These are phyloP conservation scores for Capniomyces stellatus DNA, from an alignment of 371 early-diverging fungal genomes.

Conservation along the genomic window DNA sequence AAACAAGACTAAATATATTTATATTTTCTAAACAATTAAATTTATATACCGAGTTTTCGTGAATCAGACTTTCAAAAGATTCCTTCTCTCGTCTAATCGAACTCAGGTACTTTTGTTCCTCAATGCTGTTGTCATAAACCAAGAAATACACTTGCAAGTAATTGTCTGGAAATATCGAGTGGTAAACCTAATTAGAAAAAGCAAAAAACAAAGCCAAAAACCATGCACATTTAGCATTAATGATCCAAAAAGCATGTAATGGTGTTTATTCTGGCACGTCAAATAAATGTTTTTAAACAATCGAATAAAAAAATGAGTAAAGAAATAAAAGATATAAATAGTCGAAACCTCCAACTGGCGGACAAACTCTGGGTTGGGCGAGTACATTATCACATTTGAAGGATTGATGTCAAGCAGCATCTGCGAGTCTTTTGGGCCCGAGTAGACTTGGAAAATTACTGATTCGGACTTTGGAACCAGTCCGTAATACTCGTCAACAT, in stretches of 20 bases:
- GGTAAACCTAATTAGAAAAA: conserved; percentile 25
- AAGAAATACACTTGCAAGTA: conserved; percentile 71
- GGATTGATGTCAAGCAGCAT: conserved; percentile 54
- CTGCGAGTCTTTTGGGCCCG: conserved; percentile 27
- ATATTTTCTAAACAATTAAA: background rate
- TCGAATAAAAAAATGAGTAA: conserved; percentile 2
- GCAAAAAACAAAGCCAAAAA: too few species aligned
- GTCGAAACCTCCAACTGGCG: conserved; percentile 51
- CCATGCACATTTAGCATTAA: too few species aligned
- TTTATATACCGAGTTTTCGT: conserved; percentile 45
- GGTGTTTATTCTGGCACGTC: too few species aligned
- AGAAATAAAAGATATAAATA: background rate
- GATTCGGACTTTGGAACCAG: conserved; percentile 11
- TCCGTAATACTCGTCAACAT: conserved; percentile 13
- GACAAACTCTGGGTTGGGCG: conserved; percentile 72
- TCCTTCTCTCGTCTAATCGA: conserved; percentile 76
- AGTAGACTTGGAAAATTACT: conserved; percentile 47
- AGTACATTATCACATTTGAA: conserved; percentile 69
- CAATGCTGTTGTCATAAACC: conserved; percentile 81
- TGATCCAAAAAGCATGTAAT: too few species aligned
- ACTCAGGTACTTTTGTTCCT: conserved; percentile 84
- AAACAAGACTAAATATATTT: background rate
- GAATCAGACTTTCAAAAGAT: conserved; percentile 83
- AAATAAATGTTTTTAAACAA: too few species aligned
- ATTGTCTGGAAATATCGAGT: conserved; percentile 35